Evolutionary conservation across 331 rosid species (phyloP), one percentile per base, ranked within the genome.

Genomic region (Cucumis variabilis): DNA sequence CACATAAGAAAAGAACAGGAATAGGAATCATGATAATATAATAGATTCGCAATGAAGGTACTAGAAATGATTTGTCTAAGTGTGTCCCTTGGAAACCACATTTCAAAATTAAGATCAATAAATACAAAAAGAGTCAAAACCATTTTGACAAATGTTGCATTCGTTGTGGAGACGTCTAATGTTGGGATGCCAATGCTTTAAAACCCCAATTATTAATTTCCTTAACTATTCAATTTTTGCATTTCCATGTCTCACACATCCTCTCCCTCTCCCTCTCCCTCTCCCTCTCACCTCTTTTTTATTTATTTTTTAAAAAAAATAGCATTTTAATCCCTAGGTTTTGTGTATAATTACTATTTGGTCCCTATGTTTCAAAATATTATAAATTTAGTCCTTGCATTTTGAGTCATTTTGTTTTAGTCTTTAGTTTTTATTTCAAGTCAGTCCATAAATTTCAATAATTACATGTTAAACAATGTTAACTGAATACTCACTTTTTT

Each of bases 11-110:
- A 44, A 7, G 1, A 44, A 44, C 9, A 44, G 41, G 5, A 37
- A 44, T 44, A 7, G 48, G 48, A 28, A 72, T 71, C 30, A n/a
- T 46, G 7, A 28, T 28, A 72, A 66, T n/a, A 66, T 30, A 72
- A 72, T 21, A 75, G 58, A 75, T 23, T 5, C 1, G 81, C 11
- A 75, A 46, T 46, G 30, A 44, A 75, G 81, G 79, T 17, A 72
- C 60, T 41, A 21, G 11, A 37, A 13, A 76, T 44, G 10, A 76
- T 23, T 76, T 46, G 62, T 46, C 82, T 62, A 76, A 23, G 62
- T 76, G 82, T 76, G 33, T 11, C 62, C 62, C 20, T 76, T 48
- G 20, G 24, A n/a, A 76, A 48, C 82, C 82, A 46, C 62, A 76
- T 0, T 73, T 73, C 3, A 66, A 15, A 76, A 41, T 46, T 76